These are phyloP conservation scores for Cytospora schulzeri DNA, from an alignment of 2,329 filamentous ascomycete genomes.

Conservation along the genomic window DNA sequence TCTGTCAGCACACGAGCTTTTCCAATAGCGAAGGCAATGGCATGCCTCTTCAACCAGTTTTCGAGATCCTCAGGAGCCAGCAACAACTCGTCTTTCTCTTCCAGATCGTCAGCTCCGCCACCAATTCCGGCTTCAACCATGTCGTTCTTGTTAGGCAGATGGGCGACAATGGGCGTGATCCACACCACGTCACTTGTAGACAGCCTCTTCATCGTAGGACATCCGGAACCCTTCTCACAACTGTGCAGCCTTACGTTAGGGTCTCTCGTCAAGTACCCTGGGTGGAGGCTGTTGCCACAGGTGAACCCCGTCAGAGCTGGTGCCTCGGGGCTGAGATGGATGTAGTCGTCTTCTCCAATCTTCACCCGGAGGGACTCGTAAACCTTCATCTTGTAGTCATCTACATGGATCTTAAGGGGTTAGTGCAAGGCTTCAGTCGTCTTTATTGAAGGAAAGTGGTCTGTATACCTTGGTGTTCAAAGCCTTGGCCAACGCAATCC, in stretches of 20 bases:
- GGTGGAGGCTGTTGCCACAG: conserved; percentile 69
- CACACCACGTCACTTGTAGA: conserved; percentile 59
- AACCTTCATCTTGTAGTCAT: conserved; percentile 74
- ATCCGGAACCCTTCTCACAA: conserved; percentile 74
- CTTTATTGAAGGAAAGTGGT: background rate
- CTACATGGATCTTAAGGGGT: conserved; percentile 69
- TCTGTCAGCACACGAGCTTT: background rate
- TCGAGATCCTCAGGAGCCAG: conserved; percentile 56
- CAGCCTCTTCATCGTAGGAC: conserved; percentile 48
- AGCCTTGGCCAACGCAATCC: conserved; percentile 75
- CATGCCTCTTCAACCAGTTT: conserved; percentile 40
- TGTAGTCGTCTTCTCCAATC: conserved; percentile 43
- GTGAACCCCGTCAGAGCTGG: conserved; percentile 72
- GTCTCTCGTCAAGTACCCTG: conserved; percentile 72
- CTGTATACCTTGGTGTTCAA: conserved; percentile 61
- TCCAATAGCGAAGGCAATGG: no score
- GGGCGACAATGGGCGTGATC: conserved; percentile 77
- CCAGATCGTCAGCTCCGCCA: conserved; percentile 76
- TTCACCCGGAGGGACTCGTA: conserved; percentile 65
- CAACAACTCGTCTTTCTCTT: conserved; percentile 65
- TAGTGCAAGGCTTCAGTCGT: background rate
- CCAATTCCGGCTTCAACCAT: conserved; percentile 76
- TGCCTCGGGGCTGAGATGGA: conserved; percentile 58
- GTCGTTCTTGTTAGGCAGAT: conserved; percentile 59
- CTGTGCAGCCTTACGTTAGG: conserved; percentile 73